Conservation (phyloP, 148 eudicot species). For the Nyssa sinensis region DNA sequence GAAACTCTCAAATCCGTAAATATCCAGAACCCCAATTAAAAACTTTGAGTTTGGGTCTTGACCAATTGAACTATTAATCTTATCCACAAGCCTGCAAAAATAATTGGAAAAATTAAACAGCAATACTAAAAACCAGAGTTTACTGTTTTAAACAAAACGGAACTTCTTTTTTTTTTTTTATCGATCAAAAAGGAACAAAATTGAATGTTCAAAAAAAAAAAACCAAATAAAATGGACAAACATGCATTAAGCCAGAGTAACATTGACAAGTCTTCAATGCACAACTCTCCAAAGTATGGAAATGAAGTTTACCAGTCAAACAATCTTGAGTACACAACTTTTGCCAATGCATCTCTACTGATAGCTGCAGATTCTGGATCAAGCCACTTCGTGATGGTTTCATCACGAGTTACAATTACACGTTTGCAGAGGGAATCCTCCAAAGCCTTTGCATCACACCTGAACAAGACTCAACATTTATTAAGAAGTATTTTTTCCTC, state of each 20-base stretch:
- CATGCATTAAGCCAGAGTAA: background rate
- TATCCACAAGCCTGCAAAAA: constrained; percentile 82
- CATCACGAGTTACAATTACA: constrained; percentile 92
- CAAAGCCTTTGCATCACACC: constrained; percentile 82
- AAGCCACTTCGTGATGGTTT: constrained; percentile 77
- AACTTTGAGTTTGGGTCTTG: constrained; percentile 81
- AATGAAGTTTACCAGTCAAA: constrained; percentile 74
- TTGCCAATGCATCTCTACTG: constrained; percentile 94
- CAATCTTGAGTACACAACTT: constrained; percentile 84
- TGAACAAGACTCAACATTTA: constrained; percentile 30
- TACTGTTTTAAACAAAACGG: background rate
- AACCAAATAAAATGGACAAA: background rate
- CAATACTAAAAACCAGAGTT: background rate
- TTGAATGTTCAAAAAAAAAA: background rate
- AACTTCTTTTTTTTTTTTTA: too few species aligned
- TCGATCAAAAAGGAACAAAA: background rate
- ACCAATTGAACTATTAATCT: constrained; percentile 84
- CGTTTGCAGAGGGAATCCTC: constrained; percentile 97
- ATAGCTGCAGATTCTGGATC: constrained; percentile 81
- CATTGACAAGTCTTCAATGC: background rate
- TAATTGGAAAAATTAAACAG: background rate
- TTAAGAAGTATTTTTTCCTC: constrained; percentile 5
- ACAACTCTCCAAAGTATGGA: constrained; percentile 8
- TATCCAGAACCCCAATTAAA: constrained; percentile 93
- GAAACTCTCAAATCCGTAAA: constrained; percentile 99